These are phyloP conservation scores for Myochromella boudieri DNA, from an alignment of 768 basidiomycete species.

Conservation along the genomic window DNA sequence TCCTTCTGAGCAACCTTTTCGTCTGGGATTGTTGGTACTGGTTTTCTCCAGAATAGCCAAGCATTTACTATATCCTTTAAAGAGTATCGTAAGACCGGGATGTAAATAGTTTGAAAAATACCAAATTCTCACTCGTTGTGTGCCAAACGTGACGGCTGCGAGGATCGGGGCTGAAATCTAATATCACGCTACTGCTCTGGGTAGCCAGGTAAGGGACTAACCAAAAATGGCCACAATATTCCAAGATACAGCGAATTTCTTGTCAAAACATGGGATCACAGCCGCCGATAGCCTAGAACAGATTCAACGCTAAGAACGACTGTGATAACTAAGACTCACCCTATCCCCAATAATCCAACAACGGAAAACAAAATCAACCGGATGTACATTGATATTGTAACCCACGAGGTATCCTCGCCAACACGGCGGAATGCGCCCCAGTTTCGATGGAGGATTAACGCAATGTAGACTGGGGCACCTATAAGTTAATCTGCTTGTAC, in stretches of 20 bases:
- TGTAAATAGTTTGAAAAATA: background rate
- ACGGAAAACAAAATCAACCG: background rate
- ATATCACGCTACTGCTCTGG: too few relatives aligned
- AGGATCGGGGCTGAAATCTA: background rate
- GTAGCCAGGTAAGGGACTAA: too few relatives aligned
- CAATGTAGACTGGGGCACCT: constrained; percentile 8
- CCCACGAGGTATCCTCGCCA: background rate
- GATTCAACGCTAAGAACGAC: background rate
- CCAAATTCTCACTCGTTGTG: background rate
- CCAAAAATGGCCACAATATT: too few relatives aligned
- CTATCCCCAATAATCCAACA: background rate
- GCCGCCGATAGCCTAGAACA: background rate
- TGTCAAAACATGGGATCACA: too few relatives aligned
- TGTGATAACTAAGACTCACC: background rate
- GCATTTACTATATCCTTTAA: background rate
- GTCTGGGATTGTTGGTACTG: too few relatives aligned
- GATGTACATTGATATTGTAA: constrained; percentile 1
- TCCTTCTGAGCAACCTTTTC: too few relatives aligned
- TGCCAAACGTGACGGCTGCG: constrained; percentile 1
- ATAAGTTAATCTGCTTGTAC: background rate
- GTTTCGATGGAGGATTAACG: background rate
- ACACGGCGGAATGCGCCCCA: background rate
- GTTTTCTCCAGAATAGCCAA: constrained; percentile 3
- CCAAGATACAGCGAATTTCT: too few relatives aligned
- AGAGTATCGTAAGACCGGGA: background rate